Base-by-base conservation (phyloP, 495 filamentous ascomycete species). In the Aspergillus incahuasiensis region DNA sequence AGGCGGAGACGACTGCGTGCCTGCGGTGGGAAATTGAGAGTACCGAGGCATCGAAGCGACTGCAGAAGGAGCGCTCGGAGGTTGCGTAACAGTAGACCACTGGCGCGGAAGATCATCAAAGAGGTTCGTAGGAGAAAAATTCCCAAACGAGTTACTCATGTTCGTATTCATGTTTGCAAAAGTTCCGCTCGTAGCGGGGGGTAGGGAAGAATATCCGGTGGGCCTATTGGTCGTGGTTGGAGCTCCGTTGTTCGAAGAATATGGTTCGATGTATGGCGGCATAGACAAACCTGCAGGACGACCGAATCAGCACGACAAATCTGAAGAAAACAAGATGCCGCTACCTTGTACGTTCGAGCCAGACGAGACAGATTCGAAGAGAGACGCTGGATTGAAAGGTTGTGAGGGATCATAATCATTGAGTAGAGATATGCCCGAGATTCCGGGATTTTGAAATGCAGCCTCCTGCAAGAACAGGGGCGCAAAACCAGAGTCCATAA, bases 291-390 rank as follows among this genome's bases (percentile, higher is more conserved):
- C 54, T 50, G 45, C 19, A 21, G 13, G 11, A 38, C 30, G 12
- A 6, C 9, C 25, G 15, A 19, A 22, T 50, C 43, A 50, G 46
- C 24, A 40, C 11, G 46, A 6, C 25, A 19, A 16, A 16, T 5
- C 11, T 20, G 7, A 15, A 38, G n/a, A 28, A 11, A 19, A 6
- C 13, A 15, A 18, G 13, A 19, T 12, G 3, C 7, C 20, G 44
- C 48, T 42, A 55, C 53, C 54, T 56, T 49, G 54, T 25, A 16
- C 46, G 4, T 50, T 18, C 1, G 32, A 9, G n/a, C 13, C 25
- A 0, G 30, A 11, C 22, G 44, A 39, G 7, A n/a, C n/a, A 15
- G 35, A 34, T 8, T 18, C 54, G 19, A 40, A 30, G 4, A 38
- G 9, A 7, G 15, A 24, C 15, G 20, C 19, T 1, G 35, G 34